Base-by-base conservation (phyloP, 768 basidiomycete species). In the Naganishia onofrii region DNA sequence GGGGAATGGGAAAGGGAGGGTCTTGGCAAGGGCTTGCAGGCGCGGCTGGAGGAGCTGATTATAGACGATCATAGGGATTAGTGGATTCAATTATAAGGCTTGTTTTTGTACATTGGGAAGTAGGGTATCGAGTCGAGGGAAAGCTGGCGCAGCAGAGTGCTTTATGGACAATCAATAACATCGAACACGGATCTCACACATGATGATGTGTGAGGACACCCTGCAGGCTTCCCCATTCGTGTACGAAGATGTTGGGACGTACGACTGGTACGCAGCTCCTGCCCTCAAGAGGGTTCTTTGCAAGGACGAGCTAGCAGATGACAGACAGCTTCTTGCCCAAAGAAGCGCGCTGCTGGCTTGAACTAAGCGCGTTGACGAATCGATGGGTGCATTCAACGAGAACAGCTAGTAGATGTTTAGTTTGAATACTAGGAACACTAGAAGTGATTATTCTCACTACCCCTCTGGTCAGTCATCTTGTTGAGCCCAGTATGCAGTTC, bases 361-460 rank as follows among this genome's bases (percentile, higher is more conserved):
- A 15, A 44, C 26, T 26, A 63, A 63, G 60, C 60, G 60, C 60
- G 60, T 63, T 63, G 60, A 63, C 60, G 60, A 63, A 63, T 63
- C 60, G 36, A 36, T 42, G 60, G 3, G 42, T 42, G 21, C 60
- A 36, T 36, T n/a, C 21, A 38, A 36, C 38, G 34, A 38, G 34
- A 15, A 28, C 42, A 9, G 38, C 13, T 58, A 38, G 57, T 63
- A 63, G 60, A 63, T 63, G 60, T 63, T 63, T 29, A 63, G 23
- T 36, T 58, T 58, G 34, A 15, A 42, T 2, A 17, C 19, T 15
- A 3, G 7, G 34, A 15, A 42, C 10, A 17, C 19, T 15, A 3
- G 7, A 19, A 5, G 17, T 9, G 29, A n/a, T 32, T 19, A 3
- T 56, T 3, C 6, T 31, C 54, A 56, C 19, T 56, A 13, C 54